A percentile compares a stretch with the other conserved stretches of the same genome.
phyloP scores from a whole-genome alignment of 1,139 yeast genomes.

The Blastobotrys apis region DNA sequence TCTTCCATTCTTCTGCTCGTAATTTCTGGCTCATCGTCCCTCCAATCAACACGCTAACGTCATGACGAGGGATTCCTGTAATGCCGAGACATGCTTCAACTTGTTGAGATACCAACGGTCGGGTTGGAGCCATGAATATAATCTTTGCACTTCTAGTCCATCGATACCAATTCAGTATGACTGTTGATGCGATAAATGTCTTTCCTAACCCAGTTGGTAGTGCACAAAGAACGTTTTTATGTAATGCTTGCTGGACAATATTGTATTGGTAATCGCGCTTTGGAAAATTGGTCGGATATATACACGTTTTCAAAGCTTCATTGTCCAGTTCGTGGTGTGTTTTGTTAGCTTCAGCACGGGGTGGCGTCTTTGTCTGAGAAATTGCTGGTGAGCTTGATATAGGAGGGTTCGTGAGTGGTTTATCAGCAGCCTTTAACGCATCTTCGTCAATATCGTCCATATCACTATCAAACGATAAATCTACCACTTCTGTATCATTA shows the following conservation, averaged over 20 bases:
- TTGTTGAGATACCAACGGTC: conserved; percentile 95
- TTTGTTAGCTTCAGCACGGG: too few species aligned
- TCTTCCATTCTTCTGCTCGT: conserved; percentile 69
- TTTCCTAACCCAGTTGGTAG: conserved; percentile 97
- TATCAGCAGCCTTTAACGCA: neutral
- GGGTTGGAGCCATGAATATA: conserved; percentile 93
- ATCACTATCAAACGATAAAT: neutral
- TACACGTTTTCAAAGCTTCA: conserved; percentile 45
- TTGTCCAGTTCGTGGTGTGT: conserved; percentile 43
- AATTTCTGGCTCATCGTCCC: conserved; percentile 20
- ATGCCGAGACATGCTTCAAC: conserved; percentile 87
- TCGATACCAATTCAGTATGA: conserved; percentile 81
- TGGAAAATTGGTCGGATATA: conserved; percentile 83
- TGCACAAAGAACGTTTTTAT: conserved; percentile 76
- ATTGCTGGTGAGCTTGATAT: neutral
- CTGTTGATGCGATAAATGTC: conserved; percentile 92
- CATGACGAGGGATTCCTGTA: conserved; percentile 72
- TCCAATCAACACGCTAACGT: conserved; percentile 69
- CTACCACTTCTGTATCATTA: neutral
- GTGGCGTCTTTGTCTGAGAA: neutral
- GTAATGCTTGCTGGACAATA: conserved; percentile 69
- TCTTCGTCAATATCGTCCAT: neutral
- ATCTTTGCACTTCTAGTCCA: conserved; percentile 79
- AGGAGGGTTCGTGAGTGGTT: neutral
- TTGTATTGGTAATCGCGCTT: conserved; percentile 84